phyloP scores from a whole-genome alignment of 2,329 filamentous ascomycete genomes.

The Corynespora cassiicola region DNA sequence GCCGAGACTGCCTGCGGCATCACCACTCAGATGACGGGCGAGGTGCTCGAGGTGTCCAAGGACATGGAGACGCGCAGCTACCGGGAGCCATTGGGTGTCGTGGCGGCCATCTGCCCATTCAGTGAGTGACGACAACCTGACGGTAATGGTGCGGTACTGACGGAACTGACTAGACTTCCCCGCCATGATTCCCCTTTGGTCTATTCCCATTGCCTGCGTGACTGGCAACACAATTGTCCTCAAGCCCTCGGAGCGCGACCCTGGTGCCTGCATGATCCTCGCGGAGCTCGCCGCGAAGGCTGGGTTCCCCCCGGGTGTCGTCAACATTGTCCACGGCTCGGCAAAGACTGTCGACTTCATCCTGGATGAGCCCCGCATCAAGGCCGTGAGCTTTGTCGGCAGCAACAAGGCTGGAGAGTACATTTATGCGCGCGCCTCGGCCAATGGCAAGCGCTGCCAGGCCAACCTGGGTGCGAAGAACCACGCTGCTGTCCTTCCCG shows the following conservation, averaged over 20 bases:
- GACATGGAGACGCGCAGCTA: constrained; percentile 90
- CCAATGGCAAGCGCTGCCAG: constrained; percentile 87
- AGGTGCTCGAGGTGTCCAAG: constrained; percentile 84
- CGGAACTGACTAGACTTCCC: constrained; percentile 70
- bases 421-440: constrained; percentile 79
- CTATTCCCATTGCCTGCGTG: constrained; percentile 81
- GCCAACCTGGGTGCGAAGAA: constrained; percentile 90
- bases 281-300: constrained; percentile 81
- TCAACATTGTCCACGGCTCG: constrained; percentile 83
- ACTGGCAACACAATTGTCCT: constrained; percentile 85
- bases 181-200: constrained; percentile 93
- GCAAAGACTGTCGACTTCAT: constrained; percentile 86
- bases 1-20: constrained; percentile 83
- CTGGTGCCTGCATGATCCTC: constrained; percentile 84
- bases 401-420: constrained; percentile 90
- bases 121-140: constrained; percentile 59
- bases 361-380: constrained; percentile 82
- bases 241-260: constrained; percentile 87
- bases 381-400: constrained; percentile 86
- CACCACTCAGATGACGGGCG: constrained; percentile 81
- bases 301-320: constrained; percentile 80
- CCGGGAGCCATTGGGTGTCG: constrained; percentile 79
- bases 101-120: constrained; percentile 86
- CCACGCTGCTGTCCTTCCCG: constrained; percentile 82
- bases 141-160: constrained; percentile 23